Evolutionary conservation across 1,284 basidiomycete genomes (phyloP).

Genomic region (Somion occarium): DNA sequence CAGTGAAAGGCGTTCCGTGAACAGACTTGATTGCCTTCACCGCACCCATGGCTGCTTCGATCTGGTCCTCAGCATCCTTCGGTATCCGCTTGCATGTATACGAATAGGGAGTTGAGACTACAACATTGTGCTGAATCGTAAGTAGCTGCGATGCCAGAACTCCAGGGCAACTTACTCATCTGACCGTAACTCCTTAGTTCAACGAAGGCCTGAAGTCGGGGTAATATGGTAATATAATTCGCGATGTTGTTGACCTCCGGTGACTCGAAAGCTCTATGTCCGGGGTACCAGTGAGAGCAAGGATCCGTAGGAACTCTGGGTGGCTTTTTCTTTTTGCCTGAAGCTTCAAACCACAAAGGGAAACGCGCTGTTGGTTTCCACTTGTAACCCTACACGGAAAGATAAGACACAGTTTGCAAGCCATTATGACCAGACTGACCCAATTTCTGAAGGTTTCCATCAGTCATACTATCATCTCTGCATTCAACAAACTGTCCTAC

Average conservation of each 20-base stretch:
- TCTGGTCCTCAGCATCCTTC: slow-evolving; percentile 77
- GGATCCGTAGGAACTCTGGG: slow-evolving; percentile 38
- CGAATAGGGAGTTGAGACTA: slow-evolving; percentile 72
- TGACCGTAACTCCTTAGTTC: slow-evolving; percentile 85
- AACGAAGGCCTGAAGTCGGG: slow-evolving; percentile 55
- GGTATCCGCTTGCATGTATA: slow-evolving; percentile 66
- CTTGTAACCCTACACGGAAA: slow-evolving; percentile 47
- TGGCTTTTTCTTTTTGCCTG: slow-evolving; percentile 22
- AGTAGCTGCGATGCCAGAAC: not conserved
- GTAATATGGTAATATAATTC: slow-evolving; percentile 57
- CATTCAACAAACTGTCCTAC: too few relatives aligned
- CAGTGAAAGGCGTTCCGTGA: slow-evolving; percentile 52
- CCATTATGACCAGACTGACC: slow-evolving; percentile 17
- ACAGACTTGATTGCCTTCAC: slow-evolving; percentile 53
- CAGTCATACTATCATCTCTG: too few relatives aligned
- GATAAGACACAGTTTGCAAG: not conserved
- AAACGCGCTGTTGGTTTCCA: slow-evolving; percentile 43
- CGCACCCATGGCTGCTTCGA: slow-evolving; percentile 75
- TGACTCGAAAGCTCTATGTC: slow-evolving; percentile 67
- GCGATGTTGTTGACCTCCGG: slow-evolving; percentile 75
- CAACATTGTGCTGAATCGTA: not conserved
- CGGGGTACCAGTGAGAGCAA: slow-evolving; percentile 74
- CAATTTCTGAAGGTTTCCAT: too few relatives aligned
- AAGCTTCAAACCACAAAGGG: slow-evolving; percentile 12
- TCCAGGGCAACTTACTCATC: slow-evolving; percentile 49